Percentiles rank a stretch among this genome's conserved stretches.
These are phyloP conservation scores for Tubosaeta sp. DNA, from an alignment of 768 basidiomycete genomes.

Conservation along the genomic window DNA sequence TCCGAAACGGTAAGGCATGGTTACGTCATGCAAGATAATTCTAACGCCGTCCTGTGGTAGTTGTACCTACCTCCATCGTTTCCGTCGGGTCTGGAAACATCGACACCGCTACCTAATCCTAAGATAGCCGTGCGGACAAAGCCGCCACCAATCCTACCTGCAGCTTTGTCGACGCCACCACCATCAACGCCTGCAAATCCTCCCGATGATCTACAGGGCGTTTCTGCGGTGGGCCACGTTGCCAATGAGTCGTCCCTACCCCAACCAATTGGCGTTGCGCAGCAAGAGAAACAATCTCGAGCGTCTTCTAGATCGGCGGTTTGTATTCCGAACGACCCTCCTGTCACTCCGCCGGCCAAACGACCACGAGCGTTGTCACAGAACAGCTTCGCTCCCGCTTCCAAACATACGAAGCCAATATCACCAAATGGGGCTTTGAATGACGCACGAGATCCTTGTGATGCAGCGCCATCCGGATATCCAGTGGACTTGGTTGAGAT, in stretches of 20 bases:
- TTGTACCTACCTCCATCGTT: conserved; percentile 55
- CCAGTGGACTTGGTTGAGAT: not conserved
- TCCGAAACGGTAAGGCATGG: conserved; percentile 35
- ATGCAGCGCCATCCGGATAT: not conserved
- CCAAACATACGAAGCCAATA: not conserved
- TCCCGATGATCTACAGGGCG: conserved; percentile 14
- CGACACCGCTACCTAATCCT: conserved; percentile 41
- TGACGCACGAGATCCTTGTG: conserved; percentile 1
- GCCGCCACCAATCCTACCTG: conserved; percentile 38
- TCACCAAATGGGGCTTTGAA: conserved; percentile 9
- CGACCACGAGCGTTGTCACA: conserved; percentile 14
- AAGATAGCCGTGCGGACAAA: conserved; percentile 33
- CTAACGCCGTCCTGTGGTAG: conserved; percentile 26
- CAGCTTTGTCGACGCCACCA: conserved; percentile 24
- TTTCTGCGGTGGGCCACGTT: conserved; percentile 4
- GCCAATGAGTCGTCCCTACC: conserved; percentile 11
- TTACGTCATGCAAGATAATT: conserved; percentile 2
- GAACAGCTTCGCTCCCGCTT: not conserved
- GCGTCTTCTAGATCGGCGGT: conserved; percentile 28
- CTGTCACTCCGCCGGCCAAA: conserved; percentile 23
- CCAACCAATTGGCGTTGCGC: conserved; percentile 11
- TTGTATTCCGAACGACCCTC: conserved; percentile 9
- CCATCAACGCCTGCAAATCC: conserved; percentile 19
- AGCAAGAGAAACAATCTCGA: conserved; percentile 27
- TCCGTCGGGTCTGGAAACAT: conserved; percentile 47